Conservation (phyloP, 2,329 filamentous ascomycete species). For the Sarocladium kiliense region DNA sequence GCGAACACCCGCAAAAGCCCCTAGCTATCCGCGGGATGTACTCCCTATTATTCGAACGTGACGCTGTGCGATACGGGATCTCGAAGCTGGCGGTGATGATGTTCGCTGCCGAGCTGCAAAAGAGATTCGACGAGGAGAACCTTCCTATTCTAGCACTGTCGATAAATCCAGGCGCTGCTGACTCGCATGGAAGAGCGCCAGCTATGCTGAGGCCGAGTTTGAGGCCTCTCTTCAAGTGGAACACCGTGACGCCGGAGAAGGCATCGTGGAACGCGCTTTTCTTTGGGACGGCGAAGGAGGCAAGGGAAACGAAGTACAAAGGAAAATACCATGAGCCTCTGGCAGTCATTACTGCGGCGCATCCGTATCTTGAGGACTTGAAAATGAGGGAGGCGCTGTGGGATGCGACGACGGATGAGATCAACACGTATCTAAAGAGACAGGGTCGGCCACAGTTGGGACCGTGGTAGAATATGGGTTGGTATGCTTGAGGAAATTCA, state of each 20-base stretch:
- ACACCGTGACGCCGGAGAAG: constrained; percentile 13
- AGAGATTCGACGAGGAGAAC: constrained; percentile 13
- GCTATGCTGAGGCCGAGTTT: not conserved
- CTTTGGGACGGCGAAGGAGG: constrained; percentile 14
- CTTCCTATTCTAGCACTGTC: constrained; percentile 15
- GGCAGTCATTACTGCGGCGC: constrained; percentile 11
- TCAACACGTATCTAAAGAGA: constrained; percentile 11
- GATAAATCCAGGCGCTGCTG: constrained; percentile 14
- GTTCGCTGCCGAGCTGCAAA: constrained; percentile 18
- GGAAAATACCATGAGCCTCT: constrained; percentile 16
- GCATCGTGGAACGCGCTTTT: constrained; percentile 16
- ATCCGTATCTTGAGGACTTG: constrained; percentile 12
- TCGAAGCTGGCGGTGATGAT: constrained; percentile 18
- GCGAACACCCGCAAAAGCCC: constrained; percentile 12
- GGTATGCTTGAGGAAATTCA: too few relatives aligned
- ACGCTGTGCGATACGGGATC: constrained; percentile 20
- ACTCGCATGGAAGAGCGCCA: not conserved
- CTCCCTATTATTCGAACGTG: constrained; percentile 13
- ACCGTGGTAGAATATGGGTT: not conserved
- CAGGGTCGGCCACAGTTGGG: not conserved
- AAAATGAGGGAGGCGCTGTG: constrained; percentile 14
- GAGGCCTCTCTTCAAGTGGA: constrained; percentile 10
- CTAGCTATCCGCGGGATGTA: constrained; percentile 12
- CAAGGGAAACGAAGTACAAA: constrained; percentile 13
- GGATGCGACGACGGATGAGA: constrained; percentile 13